phyloP scores from a whole-genome alignment of 2,329 filamentous ascomycete species.

The Colletotrichum sp. region DNA sequence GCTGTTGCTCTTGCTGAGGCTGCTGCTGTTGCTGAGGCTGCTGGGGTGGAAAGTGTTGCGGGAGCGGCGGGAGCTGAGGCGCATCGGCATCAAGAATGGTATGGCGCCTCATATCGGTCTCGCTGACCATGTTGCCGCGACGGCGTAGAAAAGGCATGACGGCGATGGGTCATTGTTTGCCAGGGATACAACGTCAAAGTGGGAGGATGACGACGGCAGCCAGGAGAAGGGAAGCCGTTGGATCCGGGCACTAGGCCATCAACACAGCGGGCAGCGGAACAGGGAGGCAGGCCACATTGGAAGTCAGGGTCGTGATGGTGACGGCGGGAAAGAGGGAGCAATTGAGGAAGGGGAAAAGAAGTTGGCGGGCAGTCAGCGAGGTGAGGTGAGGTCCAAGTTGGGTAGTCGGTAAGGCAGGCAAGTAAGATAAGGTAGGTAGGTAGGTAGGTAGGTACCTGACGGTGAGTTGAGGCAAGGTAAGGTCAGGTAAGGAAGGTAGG shows the following conservation, averaged over 20 bases:
- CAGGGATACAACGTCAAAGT: slow-evolving; percentile 11
- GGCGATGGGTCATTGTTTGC: slow-evolving; percentile 40
- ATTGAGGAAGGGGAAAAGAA: background rate
- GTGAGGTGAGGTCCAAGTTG: background rate
- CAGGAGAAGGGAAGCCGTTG: slow-evolving; percentile 2
- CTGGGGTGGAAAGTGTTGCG: slow-evolving; percentile 18
- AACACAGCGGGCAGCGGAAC: background rate
- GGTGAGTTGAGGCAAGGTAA: background rate
- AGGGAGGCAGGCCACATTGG: background rate
- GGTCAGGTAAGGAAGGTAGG: background rate
- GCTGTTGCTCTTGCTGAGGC: background rate
- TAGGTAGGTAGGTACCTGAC: background rate
- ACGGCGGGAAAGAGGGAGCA: background rate
- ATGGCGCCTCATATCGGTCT: slow-evolving; percentile 62
- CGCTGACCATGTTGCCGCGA: slow-evolving; percentile 64
- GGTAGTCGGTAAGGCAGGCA: background rate
- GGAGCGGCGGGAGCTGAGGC: slow-evolving; percentile 28
- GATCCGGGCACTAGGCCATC: slow-evolving; percentile 17
- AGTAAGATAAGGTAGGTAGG: background rate
- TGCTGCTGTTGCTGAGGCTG: slow-evolving; percentile 2
- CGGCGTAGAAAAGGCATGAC: slow-evolving; percentile 67
- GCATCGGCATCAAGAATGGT: slow-evolving; percentile 39
- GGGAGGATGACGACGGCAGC: slow-evolving; percentile 11
- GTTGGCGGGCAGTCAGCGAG: background rate
- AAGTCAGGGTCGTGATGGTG: background rate